Evolutionary conservation across 1,139 yeast genomes (phyloP).

Genomic region (Yamadazyma atmosphaerica): DNA sequence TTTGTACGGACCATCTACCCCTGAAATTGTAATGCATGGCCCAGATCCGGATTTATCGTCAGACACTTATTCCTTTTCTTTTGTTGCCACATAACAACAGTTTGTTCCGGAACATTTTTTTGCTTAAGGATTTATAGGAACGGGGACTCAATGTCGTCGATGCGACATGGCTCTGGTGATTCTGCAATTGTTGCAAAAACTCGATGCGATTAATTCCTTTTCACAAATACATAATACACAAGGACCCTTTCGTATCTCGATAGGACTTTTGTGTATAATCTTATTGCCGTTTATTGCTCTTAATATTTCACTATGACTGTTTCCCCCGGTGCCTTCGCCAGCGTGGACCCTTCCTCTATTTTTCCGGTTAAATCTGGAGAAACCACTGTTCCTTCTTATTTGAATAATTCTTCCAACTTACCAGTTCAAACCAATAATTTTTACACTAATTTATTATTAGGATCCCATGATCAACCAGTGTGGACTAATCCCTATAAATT

Average conservation of each 20-base stretch:
- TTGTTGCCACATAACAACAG: too few species aligned
- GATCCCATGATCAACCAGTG: conserved; percentile 53
- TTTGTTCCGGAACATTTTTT: too few species aligned
- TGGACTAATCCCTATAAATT: conserved; percentile 80
- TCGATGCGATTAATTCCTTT: too few species aligned
- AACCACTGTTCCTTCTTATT: conserved; percentile 27
- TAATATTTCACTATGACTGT: conserved; percentile 6
- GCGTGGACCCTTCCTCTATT: conserved; percentile 41
- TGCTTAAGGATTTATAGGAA: too few species aligned
- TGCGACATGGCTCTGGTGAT: too few species aligned
- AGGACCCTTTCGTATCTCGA: too few species aligned
- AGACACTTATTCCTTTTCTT: too few species aligned
- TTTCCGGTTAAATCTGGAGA: conserved; percentile 46
- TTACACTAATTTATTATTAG: conserved; percentile 71
- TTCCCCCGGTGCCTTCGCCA: conserved; percentile 41
- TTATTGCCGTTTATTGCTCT: not conserved
- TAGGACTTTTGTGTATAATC: too few species aligned
- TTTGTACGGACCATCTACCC: not conserved
- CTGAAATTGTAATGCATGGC: not conserved
- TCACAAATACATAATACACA: too few species aligned
- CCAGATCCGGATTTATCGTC: too few species aligned
- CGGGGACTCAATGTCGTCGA: too few species aligned
- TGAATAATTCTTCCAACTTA: conserved; percentile 28
- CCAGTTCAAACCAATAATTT: conserved; percentile 78
- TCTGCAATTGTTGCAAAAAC: conserved; percentile 2